phyloP scores from a whole-genome alignment of 2,329 filamentous ascomycete genomes.

The Didymella pinodella region DNA sequence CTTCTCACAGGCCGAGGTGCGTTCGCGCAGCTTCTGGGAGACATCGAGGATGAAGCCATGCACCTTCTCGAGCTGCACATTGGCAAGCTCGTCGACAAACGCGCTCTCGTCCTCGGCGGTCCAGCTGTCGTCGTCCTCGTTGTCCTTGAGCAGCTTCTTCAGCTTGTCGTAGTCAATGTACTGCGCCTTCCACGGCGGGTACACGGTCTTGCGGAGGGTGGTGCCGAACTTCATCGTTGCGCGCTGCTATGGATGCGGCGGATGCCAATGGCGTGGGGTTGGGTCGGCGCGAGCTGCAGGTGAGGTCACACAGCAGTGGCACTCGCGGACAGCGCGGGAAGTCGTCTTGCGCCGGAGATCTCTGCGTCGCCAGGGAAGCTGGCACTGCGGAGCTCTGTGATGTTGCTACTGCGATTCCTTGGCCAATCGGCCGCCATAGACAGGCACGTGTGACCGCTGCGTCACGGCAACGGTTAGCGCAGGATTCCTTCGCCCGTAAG shows the following conservation, averaged over 20 bases:
- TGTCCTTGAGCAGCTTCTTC: constrained; percentile 84
- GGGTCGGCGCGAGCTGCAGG: constrained; percentile 11
- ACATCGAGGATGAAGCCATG: constrained; percentile 85
- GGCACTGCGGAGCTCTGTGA: constrained; percentile 13
- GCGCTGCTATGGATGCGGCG: neutral
- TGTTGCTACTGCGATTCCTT: constrained; percentile 10
- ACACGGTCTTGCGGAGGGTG: constrained; percentile 80
- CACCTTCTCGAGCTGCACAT: constrained; percentile 94
- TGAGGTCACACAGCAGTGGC: constrained; percentile 20
- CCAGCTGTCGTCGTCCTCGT: constrained; percentile 71
- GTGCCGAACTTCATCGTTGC: constrained; percentile 86
- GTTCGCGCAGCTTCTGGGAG: constrained; percentile 81
- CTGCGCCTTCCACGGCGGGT: constrained; percentile 87
- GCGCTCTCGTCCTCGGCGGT: constrained; percentile 91
- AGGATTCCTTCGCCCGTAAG: constrained; percentile 33
- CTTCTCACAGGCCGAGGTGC: constrained; percentile 74
- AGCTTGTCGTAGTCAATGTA: constrained; percentile 97
- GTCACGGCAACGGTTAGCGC: constrained; percentile 10
- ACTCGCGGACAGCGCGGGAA: constrained; percentile 4
- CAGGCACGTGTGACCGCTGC: constrained; percentile 26
- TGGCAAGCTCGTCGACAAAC: constrained; percentile 95
- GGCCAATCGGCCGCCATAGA: constrained; percentile 21
- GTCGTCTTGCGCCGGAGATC: constrained; percentile 18
- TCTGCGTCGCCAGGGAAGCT: constrained; percentile 21
- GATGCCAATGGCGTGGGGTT: neutral